These are phyloP conservation scores for Davidsoniella eucalypti DNA, from an alignment of 2,329 filamentous ascomycete genomes.

Conservation along the genomic window DNA sequence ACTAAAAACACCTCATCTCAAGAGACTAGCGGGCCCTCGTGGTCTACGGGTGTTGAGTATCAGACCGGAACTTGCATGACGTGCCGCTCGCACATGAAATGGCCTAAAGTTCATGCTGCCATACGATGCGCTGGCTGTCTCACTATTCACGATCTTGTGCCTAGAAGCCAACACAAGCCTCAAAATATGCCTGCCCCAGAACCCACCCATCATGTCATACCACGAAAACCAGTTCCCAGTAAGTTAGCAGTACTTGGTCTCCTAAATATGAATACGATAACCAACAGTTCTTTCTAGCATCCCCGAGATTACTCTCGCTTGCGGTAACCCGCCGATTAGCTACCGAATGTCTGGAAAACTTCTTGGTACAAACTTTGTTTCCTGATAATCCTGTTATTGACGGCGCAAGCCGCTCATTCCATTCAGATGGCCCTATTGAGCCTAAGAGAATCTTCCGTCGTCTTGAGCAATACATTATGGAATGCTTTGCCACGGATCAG, in stretches of 20 bases:
- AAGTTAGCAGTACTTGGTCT: too few species aligned
- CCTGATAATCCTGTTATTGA: neutral
- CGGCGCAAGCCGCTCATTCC: too few species aligned
- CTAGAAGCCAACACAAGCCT: too few species aligned
- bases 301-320: neutral
- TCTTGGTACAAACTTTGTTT: neutral
- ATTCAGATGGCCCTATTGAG: slow-evolving; percentile 13
- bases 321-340: neutral
- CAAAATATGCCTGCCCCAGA: too few species aligned
- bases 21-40: neutral
- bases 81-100: slow-evolving; percentile 64
- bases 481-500: slow-evolving; percentile 51
- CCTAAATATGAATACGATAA: too few species aligned
- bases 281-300: too few species aligned
- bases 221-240: slow-evolving; percentile 7
- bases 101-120: slow-evolving; percentile 54
- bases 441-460: slow-evolving; percentile 44
- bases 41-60: slow-evolving; percentile 24
- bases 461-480: slow-evolving; percentile 61
- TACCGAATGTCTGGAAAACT: neutral
- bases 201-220: slow-evolving; percentile 23
- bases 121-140: slow-evolving; percentile 75
- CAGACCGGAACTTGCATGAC: slow-evolving; percentile 67
- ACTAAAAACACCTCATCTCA: neutral
- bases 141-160: slow-evolving; percentile 54